A percentile compares a stretch with the other conserved stretches of the same genome.
phyloP scores from a whole-genome alignment of 2,329 filamentous ascomycete species.

The Arthrobotrys megalospora region DNA sequence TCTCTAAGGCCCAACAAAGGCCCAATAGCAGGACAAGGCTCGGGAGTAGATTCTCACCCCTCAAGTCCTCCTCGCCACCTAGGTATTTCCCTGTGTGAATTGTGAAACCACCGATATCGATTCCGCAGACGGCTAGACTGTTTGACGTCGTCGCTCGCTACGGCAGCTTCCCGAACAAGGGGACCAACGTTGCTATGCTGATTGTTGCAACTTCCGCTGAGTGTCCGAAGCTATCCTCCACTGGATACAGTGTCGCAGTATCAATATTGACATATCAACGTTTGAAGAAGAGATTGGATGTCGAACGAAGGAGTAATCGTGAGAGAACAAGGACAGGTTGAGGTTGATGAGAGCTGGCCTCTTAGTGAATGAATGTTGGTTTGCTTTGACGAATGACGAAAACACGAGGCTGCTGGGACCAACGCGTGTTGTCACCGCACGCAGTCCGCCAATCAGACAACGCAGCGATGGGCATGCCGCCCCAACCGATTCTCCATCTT shows the following conservation, averaged over 20 bases:
- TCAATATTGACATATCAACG: conserved; percentile 48
- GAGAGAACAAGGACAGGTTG: background rate
- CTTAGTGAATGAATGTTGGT: conserved; percentile 30
- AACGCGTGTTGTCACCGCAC: conserved; percentile 47
- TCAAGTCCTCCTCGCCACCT: conserved; percentile 9
- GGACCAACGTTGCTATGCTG: conserved; percentile 25
- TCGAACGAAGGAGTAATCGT: background rate
- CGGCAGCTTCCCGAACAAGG: conserved; percentile 47
- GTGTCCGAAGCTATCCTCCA: conserved; percentile 39
- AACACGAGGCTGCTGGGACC: conserved; percentile 53
- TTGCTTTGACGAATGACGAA: conserved; percentile 53
- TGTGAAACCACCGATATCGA: conserved; percentile 38
- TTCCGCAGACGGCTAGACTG: conserved; percentile 26
- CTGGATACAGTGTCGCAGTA: conserved; percentile 14
- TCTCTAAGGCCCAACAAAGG: conserved; percentile 5
- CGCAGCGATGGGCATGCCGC: conserved; percentile 1
- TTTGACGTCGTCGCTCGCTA: conserved; percentile 20
- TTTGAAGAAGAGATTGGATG: conserved; percentile 16
- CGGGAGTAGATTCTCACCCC: background rate
- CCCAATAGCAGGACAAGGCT: background rate
- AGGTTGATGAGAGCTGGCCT: conserved; percentile 38
- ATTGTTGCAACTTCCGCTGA: conserved; percentile 28
- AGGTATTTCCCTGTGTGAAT: conserved; percentile 26
- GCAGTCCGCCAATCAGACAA: conserved; percentile 39
- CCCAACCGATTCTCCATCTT: conserved; percentile 38